Evolutionary conservation across 2,329 filamentous ascomycete genomes (phyloP).

Genomic region (Claviceps capensis): DNA sequence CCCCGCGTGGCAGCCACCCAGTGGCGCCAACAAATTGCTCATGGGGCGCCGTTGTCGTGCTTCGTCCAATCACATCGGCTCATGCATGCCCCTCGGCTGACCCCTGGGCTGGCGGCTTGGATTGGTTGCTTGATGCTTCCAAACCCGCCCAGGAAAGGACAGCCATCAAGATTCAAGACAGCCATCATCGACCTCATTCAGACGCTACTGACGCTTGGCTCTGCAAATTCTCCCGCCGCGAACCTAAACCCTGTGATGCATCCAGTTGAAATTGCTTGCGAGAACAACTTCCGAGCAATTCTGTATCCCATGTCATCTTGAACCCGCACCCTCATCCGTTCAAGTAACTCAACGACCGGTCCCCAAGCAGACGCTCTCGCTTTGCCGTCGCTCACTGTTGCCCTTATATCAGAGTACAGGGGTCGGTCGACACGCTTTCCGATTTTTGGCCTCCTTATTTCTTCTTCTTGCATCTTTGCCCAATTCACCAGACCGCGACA

Average conservation of each 20-base stretch:
- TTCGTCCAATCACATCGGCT: constrained; percentile 1
- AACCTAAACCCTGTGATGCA: background rate
- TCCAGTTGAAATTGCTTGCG: background rate
- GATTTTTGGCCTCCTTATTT: background rate
- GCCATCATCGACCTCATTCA: constrained; percentile 5
- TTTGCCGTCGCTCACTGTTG: background rate
- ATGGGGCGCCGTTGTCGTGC: background rate
- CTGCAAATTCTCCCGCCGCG: background rate
- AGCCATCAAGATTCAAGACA: background rate
- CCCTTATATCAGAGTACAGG: background rate
- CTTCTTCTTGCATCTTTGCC: background rate
- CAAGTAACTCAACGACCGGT: background rate
- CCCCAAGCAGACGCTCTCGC: background rate
- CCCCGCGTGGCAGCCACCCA: background rate
- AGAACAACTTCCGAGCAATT: background rate
- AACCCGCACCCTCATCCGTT: background rate
- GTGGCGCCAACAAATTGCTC: background rate
- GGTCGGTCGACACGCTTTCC: background rate
- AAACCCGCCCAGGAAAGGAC: too few species aligned
- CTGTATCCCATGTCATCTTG: background rate
- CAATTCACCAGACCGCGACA: constrained; percentile 5
- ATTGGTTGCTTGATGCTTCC: too few species aligned
- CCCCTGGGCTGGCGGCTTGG: too few species aligned
- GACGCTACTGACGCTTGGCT: constrained; percentile 1
- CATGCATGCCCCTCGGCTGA: background rate